Evolutionary conservation across 2,329 filamentous ascomycete species (phyloP), one percentile per base, ranked within the genome.

Genomic region (Pyricularia sp.): DNA sequence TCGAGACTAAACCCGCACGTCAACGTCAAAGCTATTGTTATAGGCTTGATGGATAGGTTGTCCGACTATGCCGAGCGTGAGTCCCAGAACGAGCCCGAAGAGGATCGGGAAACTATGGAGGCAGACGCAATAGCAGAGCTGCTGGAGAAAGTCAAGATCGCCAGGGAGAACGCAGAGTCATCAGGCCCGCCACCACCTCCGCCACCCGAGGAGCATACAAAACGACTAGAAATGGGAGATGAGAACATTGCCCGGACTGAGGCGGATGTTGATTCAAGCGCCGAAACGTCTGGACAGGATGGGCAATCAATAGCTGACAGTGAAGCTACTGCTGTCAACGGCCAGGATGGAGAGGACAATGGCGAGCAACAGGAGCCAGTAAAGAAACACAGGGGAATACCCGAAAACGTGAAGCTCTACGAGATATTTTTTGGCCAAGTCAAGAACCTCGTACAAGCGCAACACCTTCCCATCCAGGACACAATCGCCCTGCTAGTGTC

Each of bases 371-470:
- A 23, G 25, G 73, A 75, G 25, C 69, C 74, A 7, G 71, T 77
- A 6, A 78, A 79, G 70, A 78, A 79, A 69, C 76, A 79, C 66
- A 79, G 79, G 73, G 82, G 87, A 25, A 92, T 93, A 72, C 90
- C 90, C 0, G 85, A 89, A 68, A 90, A 93, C 74, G 89, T 97
- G 69, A 94, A 92, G 79, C 86, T 99, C 28, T 98, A 98, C 78
- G 94, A 98, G 79, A 92, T 98, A 70, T 99, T 98, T 84, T 97
- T 98, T 76, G 90, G 93, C 67, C 95, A 98, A 79, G 95, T 98
- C 71, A 91, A 96, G 76, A 94, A 94, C 75, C 83, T 99, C 67
- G 94, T 98, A 71, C 94, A 93, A 79, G 92, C 92, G 68, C 93
- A 97, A 76, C 90, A 93, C 73, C 84, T 99, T 68, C 91, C 94